Conservation (phyloP, 2,329 filamentous ascomycete genomes). For the Emericellopsis atlantica region DNA sequence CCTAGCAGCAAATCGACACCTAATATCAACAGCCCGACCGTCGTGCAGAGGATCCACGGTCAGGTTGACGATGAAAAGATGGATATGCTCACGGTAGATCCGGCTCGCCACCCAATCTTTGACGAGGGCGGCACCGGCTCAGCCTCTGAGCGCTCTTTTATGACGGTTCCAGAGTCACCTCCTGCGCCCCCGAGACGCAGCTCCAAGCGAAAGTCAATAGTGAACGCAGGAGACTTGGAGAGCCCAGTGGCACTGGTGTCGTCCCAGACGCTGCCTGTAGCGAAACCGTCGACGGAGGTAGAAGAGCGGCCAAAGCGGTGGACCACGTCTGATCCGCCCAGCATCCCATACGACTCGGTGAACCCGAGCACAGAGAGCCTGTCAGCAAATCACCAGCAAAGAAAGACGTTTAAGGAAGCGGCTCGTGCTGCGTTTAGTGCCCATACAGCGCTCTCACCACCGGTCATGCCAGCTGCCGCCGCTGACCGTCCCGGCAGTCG, state of each 20-base stretch:
- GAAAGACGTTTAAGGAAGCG: conserved; percentile 20
- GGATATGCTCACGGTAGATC: background rate
- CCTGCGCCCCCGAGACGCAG: conserved; percentile 15
- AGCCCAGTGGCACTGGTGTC: background rate
- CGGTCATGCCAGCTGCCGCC: background rate
- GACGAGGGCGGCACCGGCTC: background rate
- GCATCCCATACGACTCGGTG: conserved; percentile 14
- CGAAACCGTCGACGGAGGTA: background rate
- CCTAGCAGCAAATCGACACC: background rate
- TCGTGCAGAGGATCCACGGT: background rate
- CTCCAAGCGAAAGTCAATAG: conserved; percentile 9
- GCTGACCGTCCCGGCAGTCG: background rate
- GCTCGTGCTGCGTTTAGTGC: conserved; percentile 17
- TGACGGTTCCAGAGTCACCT: conserved; percentile 8
- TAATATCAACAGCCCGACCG: background rate
- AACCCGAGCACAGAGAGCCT: conserved; percentile 5
- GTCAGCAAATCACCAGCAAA: conserved; percentile 7
- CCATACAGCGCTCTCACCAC: background rate
- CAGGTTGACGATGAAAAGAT: background rate
- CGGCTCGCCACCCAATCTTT: background rate
- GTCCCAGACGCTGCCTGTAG: background rate
- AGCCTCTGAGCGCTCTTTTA: conserved; percentile 2
- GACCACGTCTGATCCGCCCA: conserved; percentile 8
- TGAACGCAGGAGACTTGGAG: background rate
- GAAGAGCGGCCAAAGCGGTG: background rate